These are phyloP conservation scores for Cytospora schulzeri DNA, from an alignment of 2,329 filamentous ascomycete genomes.

Conservation along the genomic window DNA sequence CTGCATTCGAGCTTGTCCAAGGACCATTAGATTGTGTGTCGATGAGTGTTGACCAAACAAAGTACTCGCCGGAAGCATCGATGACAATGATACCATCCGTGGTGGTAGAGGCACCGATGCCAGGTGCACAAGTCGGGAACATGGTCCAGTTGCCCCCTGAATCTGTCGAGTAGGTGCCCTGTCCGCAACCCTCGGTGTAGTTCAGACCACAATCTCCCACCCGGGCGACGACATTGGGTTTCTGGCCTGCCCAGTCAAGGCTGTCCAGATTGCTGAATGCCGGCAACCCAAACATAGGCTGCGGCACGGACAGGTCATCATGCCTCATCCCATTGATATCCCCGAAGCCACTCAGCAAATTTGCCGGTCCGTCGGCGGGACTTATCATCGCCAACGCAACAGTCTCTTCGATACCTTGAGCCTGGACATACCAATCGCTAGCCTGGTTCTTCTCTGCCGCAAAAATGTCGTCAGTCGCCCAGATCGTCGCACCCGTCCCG, in stretches of 20 bases:
- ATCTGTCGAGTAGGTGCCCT: constrained; percentile 11
- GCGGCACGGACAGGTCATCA: constrained; percentile 11
- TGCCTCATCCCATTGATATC: constrained; percentile 21
- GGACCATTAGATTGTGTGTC: not conserved
- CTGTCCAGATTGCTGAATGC: constrained; percentile 20
- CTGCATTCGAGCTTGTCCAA: constrained; percentile 8
- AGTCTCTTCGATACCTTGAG: constrained; percentile 19
- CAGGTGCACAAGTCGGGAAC: constrained; percentile 15
- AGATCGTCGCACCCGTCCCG: constrained; percentile 19
- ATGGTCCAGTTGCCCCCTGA: constrained; percentile 17
- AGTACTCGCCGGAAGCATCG: constrained; percentile 4
- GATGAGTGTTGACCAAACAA: constrained; percentile 18
- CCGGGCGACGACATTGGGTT: not conserved
- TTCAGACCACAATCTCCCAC: constrained; percentile 20
- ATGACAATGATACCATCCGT: constrained; percentile 10
- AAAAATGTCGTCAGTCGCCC: constrained; percentile 14
- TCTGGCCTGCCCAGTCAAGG: constrained; percentile 19
- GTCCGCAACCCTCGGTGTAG: constrained; percentile 2
- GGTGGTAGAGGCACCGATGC: not conserved
- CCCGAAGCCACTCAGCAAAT: constrained; percentile 15
- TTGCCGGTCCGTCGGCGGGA: constrained; percentile 6
- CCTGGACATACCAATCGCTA: constrained; percentile 12
- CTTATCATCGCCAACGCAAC: constrained; percentile 15
- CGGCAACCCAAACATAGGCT: constrained; percentile 17
- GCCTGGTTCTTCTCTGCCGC: not conserved